phyloP scores from a whole-genome alignment of 257 asterid genomes.

The Scutellaria barbata region DNA sequence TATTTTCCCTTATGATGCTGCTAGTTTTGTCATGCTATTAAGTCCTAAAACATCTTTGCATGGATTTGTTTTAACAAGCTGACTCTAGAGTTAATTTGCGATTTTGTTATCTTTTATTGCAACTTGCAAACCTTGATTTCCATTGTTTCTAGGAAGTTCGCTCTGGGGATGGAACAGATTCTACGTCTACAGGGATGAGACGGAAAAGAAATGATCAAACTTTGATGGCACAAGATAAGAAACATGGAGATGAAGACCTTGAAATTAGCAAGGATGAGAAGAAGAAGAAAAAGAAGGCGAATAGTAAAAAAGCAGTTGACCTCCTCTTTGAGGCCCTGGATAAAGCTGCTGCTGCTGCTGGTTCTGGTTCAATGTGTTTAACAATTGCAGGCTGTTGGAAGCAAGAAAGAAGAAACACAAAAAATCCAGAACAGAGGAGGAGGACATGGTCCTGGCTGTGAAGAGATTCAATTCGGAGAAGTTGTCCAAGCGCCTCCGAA shows the following conservation, averaged over 20 bases:
- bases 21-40: too few species aligned
- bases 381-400: conserved; percentile 61
- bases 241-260: conserved; percentile 34
- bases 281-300: conserved; percentile 63
- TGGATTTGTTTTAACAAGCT: too few species aligned
- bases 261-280: conserved; percentile 42
- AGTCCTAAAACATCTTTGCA: too few species aligned
- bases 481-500: conserved; percentile 91
- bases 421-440: conserved; percentile 25
- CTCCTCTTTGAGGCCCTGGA: conserved; percentile 67
- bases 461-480: conserved; percentile 80
- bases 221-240: conserved; percentile 32
- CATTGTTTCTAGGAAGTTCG: conserved; percentile 43
- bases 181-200: conserved; percentile 41
- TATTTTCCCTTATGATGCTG: too few species aligned
- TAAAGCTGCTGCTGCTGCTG: conserved; percentile 42
- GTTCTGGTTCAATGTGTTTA: conserved; percentile 39
- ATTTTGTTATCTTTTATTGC: too few species aligned
- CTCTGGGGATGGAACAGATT: conserved; percentile 42
- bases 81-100: too few species aligned
- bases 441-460: conserved; percentile 57
- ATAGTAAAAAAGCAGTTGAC: conserved; percentile 63
- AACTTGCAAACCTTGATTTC: too few species aligned
- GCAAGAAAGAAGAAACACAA: conserved; percentile 68
- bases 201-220: conserved; percentile 51